These are phyloP conservation scores for Epichloe scottii DNA, from an alignment of 2,329 filamentous ascomycete species.

Conservation along the genomic window DNA sequence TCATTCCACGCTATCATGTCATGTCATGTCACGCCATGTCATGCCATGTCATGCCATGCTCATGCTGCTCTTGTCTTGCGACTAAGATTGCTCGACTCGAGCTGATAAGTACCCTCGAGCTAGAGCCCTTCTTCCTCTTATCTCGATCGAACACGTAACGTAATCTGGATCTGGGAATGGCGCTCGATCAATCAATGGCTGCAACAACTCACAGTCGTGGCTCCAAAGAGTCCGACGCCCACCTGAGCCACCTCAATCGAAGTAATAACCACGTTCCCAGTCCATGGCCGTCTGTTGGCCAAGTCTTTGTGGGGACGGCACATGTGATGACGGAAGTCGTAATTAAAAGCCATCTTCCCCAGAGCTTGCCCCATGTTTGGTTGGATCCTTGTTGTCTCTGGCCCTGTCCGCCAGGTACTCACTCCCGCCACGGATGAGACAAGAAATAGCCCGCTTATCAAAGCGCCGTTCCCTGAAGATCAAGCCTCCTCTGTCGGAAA, in stretches of 20 bases:
- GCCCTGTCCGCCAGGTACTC: neutral
- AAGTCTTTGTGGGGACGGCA: neutral
- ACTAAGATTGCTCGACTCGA: neutral
- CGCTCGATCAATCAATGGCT: neutral
- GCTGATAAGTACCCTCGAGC: neutral
- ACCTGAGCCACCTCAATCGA: neutral
- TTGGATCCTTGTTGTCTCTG: neutral
- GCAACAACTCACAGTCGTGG: neutral
- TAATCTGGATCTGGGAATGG: neutral
- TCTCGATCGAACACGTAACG: neutral
- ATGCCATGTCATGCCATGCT: neutral
- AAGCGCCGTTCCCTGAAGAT: neutral
- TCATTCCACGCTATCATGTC: too few relatives aligned
- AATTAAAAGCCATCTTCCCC: neutral
- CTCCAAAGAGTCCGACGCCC: neutral
- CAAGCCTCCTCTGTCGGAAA: neutral
- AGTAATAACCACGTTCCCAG: neutral
- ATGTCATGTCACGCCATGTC: too few relatives aligned
- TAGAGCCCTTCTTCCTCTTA: neutral
- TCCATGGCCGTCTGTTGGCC: neutral
- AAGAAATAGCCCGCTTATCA: neutral
- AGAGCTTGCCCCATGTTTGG: neutral
- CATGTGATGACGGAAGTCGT: neutral
- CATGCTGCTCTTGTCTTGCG: neutral
- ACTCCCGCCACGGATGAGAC: too few relatives aligned